Percentiles rank a stretch among this genome's conserved stretches.
Evolutionary conservation across 1,284 basidiomycete species (phyloP).

Genomic region (Vanrija pseudolonga): DNA sequence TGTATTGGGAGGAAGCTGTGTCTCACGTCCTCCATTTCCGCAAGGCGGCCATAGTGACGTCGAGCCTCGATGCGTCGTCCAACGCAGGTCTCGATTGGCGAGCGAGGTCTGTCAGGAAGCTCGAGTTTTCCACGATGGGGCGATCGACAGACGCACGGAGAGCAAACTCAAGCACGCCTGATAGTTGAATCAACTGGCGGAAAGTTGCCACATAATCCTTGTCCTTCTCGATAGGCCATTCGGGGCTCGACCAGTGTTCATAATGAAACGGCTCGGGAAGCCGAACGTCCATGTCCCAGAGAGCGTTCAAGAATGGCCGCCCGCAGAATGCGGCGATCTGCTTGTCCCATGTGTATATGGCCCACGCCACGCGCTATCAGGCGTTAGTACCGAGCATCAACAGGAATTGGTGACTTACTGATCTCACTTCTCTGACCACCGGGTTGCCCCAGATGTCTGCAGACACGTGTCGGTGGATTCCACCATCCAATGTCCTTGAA

Average conservation of each 20-base stretch:
- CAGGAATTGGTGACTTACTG: not conserved
- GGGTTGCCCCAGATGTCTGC: not conserved
- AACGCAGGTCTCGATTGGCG: not conserved
- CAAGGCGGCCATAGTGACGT: constrained; percentile 5
- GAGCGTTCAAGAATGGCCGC: constrained; percentile 3
- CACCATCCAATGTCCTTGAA: constrained; percentile 8
- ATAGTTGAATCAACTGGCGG: constrained; percentile 9
- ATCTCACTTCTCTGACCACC: constrained; percentile 7
- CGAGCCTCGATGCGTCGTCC: constrained; percentile 8
- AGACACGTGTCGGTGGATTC: constrained; percentile 9
- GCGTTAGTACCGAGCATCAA: not conserved
- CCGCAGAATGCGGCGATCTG: constrained; percentile 16
- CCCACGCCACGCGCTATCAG: constrained; percentile 11
- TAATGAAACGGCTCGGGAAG: constrained; percentile 12
- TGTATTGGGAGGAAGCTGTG: too few relatives aligned
- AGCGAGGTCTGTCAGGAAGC: constrained; percentile 11
- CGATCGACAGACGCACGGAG: constrained; percentile 11
- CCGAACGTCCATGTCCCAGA: constrained; percentile 15
- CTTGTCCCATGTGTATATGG: constrained; percentile 16
- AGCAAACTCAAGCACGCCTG: constrained; percentile 4
- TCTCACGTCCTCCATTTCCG: constrained; percentile 5
- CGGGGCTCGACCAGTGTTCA: not conserved
- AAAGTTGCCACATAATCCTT: constrained; percentile 5
- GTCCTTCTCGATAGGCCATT: not conserved
- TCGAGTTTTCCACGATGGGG: constrained; percentile 6